These are phyloP conservation scores for Cladorrhinum samala DNA, from an alignment of 495 filamentous ascomycete genomes.

Conservation along the genomic window DNA sequence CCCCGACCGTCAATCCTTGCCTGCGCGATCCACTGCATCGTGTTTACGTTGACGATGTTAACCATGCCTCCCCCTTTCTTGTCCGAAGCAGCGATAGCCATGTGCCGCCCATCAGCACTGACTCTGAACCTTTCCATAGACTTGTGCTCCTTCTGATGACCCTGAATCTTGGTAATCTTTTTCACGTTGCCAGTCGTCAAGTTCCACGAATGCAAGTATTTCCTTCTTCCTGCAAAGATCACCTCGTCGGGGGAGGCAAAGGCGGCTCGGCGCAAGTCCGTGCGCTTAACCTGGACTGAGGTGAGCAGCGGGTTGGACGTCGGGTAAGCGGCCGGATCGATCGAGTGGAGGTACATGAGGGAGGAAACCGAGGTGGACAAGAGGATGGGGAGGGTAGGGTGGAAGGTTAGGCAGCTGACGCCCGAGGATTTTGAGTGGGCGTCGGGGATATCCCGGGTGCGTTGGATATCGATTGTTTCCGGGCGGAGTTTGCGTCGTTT, in stretches of 20 bases:
- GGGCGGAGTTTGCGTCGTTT: slow-evolving; percentile 65
- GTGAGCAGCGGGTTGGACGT: slow-evolving; percentile 80
- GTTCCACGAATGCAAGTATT: slow-evolving; percentile 94
- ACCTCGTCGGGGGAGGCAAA: slow-evolving; percentile 65
- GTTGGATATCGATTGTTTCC: slow-evolving; percentile 79
- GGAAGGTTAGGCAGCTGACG: slow-evolving; percentile 79
- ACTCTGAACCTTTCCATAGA: slow-evolving; percentile 86
- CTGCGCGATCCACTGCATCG: slow-evolving; percentile 81
- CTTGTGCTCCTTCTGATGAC: slow-evolving; percentile 74
- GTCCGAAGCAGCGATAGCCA: slow-evolving; percentile 69
- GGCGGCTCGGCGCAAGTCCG: slow-evolving; percentile 70
- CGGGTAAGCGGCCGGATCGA: slow-evolving; percentile 65
- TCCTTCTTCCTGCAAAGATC: slow-evolving; percentile 76
- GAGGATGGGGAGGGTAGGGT: slow-evolving; percentile 79
- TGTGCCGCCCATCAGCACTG: slow-evolving; percentile 76
- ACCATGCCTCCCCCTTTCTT: slow-evolving; percentile 81
- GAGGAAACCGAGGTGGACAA: slow-evolving; percentile 82
- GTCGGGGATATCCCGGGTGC: slow-evolving; percentile 47
- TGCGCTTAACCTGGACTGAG: slow-evolving; percentile 75
- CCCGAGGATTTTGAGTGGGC: slow-evolving; percentile 51
- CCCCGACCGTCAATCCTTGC: slow-evolving; percentile 76
- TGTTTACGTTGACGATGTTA: slow-evolving; percentile 75
- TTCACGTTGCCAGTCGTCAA: slow-evolving; percentile 71
- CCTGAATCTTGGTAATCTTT: slow-evolving; percentile 70
- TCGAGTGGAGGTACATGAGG: slow-evolving; percentile 80